These are phyloP conservation scores for Tuber borchii DNA, from an alignment of 495 filamentous ascomycete genomes.

Conservation along the genomic window DNA sequence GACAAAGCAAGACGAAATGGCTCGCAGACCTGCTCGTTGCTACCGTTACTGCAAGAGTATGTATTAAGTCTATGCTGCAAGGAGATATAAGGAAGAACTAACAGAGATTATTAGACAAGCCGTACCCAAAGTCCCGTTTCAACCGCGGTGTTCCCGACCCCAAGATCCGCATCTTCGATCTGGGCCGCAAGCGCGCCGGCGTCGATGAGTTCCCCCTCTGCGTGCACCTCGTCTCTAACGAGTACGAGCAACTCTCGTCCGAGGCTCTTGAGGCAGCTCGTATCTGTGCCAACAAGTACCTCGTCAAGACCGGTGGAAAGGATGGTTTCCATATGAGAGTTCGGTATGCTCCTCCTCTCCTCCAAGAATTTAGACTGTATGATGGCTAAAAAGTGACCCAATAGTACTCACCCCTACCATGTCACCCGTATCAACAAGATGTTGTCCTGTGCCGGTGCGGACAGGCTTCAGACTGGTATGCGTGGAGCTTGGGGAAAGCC, in stretches of 20 bases:
- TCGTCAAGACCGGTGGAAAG: constrained; percentile 92
- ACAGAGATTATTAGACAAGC: constrained; percentile 49
- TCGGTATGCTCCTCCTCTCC: constrained; percentile 41
- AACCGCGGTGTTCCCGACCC: constrained; percentile 99
- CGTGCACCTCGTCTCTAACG: constrained; percentile 97
- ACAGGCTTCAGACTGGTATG: constrained; percentile 99
- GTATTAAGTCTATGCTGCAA: constrained; percentile 36
- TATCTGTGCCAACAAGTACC: constrained; percentile 98
- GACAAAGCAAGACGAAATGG: constrained; percentile 73
- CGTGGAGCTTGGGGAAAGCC: constrained; percentile 99
- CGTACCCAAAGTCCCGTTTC: constrained; percentile 98
- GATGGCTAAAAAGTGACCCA: constrained; percentile 7
- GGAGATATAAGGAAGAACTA: constrained; percentile 1
- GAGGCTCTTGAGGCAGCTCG: constrained; percentile 96
- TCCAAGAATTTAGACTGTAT: not conserved
- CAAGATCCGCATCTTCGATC: constrained; percentile 98
- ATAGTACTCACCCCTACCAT: constrained; percentile 91
- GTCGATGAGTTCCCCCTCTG: constrained; percentile 97
- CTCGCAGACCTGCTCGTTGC: constrained; percentile 92
- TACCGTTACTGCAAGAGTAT: constrained; percentile 99
- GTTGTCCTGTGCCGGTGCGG: constrained; percentile 98
- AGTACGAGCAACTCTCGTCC: constrained; percentile 95
- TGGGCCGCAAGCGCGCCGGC: constrained; percentile 92
- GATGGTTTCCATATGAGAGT: constrained; percentile 97
- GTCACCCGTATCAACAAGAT: constrained; percentile 99